Evolutionary conservation across 2,329 filamentous ascomycete species (phyloP), one percentile per base, ranked within the genome.

Genomic region (Drechslera avenae): DNA sequence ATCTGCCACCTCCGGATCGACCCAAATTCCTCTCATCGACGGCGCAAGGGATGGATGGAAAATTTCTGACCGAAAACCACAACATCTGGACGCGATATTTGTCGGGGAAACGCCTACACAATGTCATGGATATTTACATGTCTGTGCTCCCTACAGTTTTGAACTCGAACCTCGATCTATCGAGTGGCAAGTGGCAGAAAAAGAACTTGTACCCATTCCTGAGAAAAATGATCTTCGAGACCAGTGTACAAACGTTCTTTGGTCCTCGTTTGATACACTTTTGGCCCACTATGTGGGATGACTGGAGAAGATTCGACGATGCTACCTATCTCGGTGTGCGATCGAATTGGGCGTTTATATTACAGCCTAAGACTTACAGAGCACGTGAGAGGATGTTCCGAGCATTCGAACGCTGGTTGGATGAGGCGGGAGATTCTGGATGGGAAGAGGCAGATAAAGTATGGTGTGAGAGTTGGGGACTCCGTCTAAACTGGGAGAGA

Each of bases 271-370:
- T 40, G 39, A 26, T 16, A 6, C 14, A 31, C 2, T 31, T 40
- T 6, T 40, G 39, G 39, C 39, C 39, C 4, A 40, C 39, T n/a
- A 40, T 40, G 26, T 40, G 39, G 39, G 26, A 40, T 31, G 39
- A 40, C 9, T 40, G 39, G 39, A 40, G 16, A 31, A 31, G 39
- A 40, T 40, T 40, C 16, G 39, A 40, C 19, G 39, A 40, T 31
- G 39, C 39, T 14, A 40, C 39, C 2, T 40, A 40, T 4, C 13
- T 40, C 16, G 39, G 39, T 40, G 39, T 40, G 16, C 39, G 39
- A 31, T 40, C 39, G 3, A 40, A 40, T 5, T 40, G 26, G 26
- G 16, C 12, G 14, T 40, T 40, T 13, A 40, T 30, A 19, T n/a
- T 40, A 19, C 39, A 40, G 26, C 39, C 39, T 9, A 40, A 30